Evolutionary conservation across 2,329 filamentous ascomycete genomes (phyloP), one percentile per base, ranked within the genome.

Genomic region (Juglanconis juglandina): DNA sequence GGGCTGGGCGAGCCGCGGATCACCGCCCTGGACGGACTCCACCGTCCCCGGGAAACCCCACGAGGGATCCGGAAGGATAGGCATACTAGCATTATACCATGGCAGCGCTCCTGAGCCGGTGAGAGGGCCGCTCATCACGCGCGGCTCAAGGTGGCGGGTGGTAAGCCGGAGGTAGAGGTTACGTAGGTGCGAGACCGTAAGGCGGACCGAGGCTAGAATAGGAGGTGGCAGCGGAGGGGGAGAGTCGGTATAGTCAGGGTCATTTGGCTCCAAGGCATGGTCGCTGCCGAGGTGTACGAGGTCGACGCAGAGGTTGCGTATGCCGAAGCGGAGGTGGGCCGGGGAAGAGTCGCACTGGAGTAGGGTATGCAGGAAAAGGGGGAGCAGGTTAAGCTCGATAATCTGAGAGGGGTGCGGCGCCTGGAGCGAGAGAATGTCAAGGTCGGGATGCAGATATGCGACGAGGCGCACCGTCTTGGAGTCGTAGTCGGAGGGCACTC

Each of bases 61-160:
- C 6, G 11, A 14, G n/a, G 41, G 24, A 9, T 34, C 37, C 33
- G 51, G 51, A 17, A 53, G 9, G 17, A 53, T 33, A 32, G 51
- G 51, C 5, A 53, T 17, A n/a, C 49, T 58, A 6, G 56, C 50
- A 49, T 53, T 58, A 24, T 58, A 58, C 56, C 56, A 58, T 17
- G 56, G 33, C 7, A 11, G 13, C 9, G 56, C 24, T 4, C 34
- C 42, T 17, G 49, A 24, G 49, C 41, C 46, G 2, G 9, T 39
- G 8, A 58, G 44, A 4, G 56, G 50, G 6, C 56, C 56, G 5
- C 34, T 39, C 56, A 33, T 58, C 3, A 58, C 41, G 41, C 50
- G 56, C 33, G 56, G 50, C 13, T 58, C 56, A 17, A 52, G 39
- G 49, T 46, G 32, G 6, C 6, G 44, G n/a, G 41, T 33, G 34